Evolutionary conservation across 108 stramenopile species (phyloP), one percentile per base, ranked within the genome.

Genomic region (Cyclostephanos tholiformis): DNA sequence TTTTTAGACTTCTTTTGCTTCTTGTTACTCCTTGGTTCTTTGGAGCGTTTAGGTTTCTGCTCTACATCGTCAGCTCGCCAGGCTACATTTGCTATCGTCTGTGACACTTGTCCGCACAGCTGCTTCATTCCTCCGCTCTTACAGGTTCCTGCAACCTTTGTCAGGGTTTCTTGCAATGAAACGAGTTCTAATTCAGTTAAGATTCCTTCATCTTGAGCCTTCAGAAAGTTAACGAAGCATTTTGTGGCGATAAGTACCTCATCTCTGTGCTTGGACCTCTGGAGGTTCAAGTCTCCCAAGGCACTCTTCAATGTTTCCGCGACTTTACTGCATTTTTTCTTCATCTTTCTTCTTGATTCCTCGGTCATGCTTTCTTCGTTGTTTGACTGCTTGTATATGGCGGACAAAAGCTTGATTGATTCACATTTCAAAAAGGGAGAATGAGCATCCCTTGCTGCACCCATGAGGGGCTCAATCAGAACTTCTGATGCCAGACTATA

Each of bases 341-440:
- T 79, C 60, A 79, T 50, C 6, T 32, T 23, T 9, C 44, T 29
- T 52, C 48, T 44, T 27, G 70, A 63, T 52, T 53, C 67, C 39
- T 67, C 53, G 27, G 77, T 72, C 17, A 68, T 60, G 57, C 66
- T 67, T 14, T 58, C 67, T 27, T 58, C 16, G 17, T 23, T 30
- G 39, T 70, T 70, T 14, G 58, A 43, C 26, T 70, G 69, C 50
- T 56, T 44, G 38, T 67, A 79, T 63, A 79, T 62, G 27, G 63
- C 41, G 16, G 86, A 67, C 10, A 94, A 27, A 0, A 94, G 60
- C 23, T 87, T 75, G 44, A 90, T 82, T 43, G 82, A 76, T 69
- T 95, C 94, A 52, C 76, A 67, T 63, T 85, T 89, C 60, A 95
- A 60, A 52, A 84, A 92, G 4, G 87, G 68, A 55, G 87, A 82